Evolutionary conservation across 495 filamentous ascomycete genomes (phyloP).

Genomic region (Annulohypoxylon nitens): DNA sequence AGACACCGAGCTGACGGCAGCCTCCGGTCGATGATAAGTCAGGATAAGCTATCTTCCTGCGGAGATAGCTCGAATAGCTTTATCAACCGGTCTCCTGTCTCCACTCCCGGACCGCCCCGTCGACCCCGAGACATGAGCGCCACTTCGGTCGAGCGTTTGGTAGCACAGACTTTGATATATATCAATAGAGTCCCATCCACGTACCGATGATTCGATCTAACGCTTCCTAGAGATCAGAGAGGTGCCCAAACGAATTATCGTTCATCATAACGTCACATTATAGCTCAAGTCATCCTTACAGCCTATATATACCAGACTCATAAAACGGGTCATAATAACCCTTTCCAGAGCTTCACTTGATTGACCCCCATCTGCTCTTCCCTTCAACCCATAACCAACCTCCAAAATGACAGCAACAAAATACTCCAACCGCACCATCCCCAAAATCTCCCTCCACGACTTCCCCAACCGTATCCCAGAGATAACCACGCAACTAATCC

Average conservation of each 20-base stretch:
- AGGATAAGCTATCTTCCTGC: constrained; percentile 38
- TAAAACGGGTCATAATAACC: not conserved
- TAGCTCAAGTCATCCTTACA: not conserved
- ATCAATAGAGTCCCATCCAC: not conserved
- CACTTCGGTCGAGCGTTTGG: not conserved
- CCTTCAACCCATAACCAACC: not conserved
- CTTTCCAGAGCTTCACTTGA: not conserved
- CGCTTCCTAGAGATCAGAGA: not conserved
- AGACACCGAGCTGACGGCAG: constrained; percentile 25
- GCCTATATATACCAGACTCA: not conserved
- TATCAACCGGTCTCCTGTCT: constrained; percentile 34
- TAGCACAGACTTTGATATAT: not conserved
- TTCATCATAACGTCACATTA: not conserved
- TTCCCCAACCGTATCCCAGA: constrained; percentile 66
- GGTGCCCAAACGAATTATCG: not conserved
- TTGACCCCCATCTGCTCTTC: not conserved
- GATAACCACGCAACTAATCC: constrained; percentile 67
- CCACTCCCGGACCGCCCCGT: constrained; percentile 44
- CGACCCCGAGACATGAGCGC: constrained; percentile 6
- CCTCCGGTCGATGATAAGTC: constrained; percentile 37
- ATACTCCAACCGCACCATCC: constrained; percentile 65
- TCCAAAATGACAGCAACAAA: constrained; percentile 54
- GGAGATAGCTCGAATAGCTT: constrained; percentile 20
- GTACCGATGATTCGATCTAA: not conserved
- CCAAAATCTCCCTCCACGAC: constrained; percentile 69